Evolutionary conservation across 345 rosid species (phyloP).

Genomic region (Corchorus olitorius): DNA sequence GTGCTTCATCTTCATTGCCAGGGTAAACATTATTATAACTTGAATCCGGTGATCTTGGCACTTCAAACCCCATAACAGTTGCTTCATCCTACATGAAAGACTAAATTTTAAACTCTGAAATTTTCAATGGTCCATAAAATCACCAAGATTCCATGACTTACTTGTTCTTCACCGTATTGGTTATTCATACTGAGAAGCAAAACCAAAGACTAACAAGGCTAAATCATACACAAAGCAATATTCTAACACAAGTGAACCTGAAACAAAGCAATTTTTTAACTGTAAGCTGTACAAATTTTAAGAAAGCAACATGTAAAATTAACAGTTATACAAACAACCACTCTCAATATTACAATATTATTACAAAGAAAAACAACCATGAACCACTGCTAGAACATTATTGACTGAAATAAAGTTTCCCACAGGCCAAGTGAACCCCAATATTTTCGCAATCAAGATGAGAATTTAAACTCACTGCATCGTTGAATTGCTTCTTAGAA

Average conservation of each 20-base stretch:
- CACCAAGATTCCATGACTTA: constrained; percentile 42
- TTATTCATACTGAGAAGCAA: constrained; percentile 58
- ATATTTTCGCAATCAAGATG: neutral
- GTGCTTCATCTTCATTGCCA: constrained; percentile 71
- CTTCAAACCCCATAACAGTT: constrained; percentile 86
- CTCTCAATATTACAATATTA: neutral
- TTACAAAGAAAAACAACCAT: neutral
- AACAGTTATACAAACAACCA: neutral
- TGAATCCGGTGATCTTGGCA: constrained; percentile 85
- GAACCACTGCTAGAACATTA: neutral
- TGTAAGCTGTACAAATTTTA: constrained; percentile 18
- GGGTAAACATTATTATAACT: constrained; percentile 78
- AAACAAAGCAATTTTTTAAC: constrained; percentile 1
- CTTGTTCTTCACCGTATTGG: constrained; percentile 46
- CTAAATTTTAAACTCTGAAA: constrained; percentile 16
- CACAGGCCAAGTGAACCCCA: neutral
- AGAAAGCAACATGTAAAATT: neutral
- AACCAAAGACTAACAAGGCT: constrained; percentile 8
- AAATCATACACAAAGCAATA: constrained; percentile 35
- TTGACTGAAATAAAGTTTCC: neutral
- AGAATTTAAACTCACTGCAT: neutral
- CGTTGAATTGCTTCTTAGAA: neutral
- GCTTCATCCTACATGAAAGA: constrained; percentile 61
- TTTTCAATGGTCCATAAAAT: constrained; percentile 9
- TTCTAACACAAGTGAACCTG: constrained; percentile 25